Conservation (phyloP, 2,329 filamentous ascomycete species). For the Diaporthe citrichinensis region DNA sequence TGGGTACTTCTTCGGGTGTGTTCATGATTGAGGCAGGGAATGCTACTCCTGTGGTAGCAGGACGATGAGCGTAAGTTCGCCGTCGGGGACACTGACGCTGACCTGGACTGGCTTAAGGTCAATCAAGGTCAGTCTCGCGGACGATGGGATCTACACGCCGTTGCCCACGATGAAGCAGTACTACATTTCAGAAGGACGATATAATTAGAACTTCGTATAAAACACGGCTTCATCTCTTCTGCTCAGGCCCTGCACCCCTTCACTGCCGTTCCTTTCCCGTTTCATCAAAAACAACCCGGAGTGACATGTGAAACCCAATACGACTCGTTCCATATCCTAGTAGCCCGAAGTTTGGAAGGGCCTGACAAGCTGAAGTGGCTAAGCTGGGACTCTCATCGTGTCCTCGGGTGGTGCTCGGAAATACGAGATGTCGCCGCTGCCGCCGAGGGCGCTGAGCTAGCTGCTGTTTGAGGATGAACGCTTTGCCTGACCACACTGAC, state of each 20-base stretch:
- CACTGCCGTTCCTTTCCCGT: not conserved
- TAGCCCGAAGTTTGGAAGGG: not conserved
- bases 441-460: not conserved
- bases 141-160: not conserved
- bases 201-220: slow-evolving; percentile 16
- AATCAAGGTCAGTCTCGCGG: not conserved
- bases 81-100: not conserved
- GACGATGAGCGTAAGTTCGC: not conserved
- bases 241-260: not conserved
- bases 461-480: not conserved
- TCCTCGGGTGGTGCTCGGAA: not conserved
- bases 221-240: not conserved
- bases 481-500: not conserved
- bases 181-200: not conserved
- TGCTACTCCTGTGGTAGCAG: not conserved
- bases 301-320: not conserved
- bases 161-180: no score
- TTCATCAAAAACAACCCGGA: not conserved
- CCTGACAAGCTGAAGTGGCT: not conserved
- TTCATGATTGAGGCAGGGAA: not conserved
- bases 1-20: not conserved
- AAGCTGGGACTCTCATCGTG: not conserved
- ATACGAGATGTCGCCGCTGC: slow-evolving; percentile 3
- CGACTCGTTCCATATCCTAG: not conserved
- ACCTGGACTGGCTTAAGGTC: not conserved